A percentile compares a stretch with the other conserved stretches of the same genome.
Evolutionary conservation across 2,329 filamentous ascomycete genomes (phyloP).

Genomic region (Paradendryphiella salina): DNA sequence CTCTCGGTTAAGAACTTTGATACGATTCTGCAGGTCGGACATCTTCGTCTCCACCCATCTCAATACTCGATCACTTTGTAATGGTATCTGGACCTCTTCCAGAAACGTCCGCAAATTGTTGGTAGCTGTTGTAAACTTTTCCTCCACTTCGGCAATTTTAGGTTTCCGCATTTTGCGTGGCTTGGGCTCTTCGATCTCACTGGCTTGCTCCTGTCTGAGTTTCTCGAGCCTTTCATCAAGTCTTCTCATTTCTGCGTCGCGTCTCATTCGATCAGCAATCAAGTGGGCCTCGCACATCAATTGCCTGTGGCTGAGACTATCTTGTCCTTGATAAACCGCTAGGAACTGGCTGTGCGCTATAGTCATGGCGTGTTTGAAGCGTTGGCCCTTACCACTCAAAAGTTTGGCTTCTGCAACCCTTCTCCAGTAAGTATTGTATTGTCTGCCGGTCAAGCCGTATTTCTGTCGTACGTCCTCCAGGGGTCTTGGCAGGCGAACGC

Average conservation of each 20-base stretch:
- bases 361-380: background rate
- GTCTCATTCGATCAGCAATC: background rate
- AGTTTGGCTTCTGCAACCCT: background rate
- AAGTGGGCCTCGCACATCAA: background rate
- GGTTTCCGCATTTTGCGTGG: no score
- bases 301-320: background rate
- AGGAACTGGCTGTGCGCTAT: background rate
- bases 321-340: background rate
- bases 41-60: slow-evolving; percentile 1
- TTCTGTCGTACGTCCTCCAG: background rate
- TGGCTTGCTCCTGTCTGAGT: no score
- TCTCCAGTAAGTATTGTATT: background rate
- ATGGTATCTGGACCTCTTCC: background rate
- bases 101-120: background rate
- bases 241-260: no score
- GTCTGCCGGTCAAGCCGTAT: background rate
- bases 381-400: background rate
- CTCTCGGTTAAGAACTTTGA: background rate
- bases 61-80: background rate
- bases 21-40: background rate
- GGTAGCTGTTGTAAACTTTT: background rate
- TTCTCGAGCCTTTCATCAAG: no score
- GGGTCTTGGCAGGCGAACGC: background rate
- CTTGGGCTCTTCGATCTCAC: no score
- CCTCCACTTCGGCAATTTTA: background rate